Base-by-base conservation (phyloP, 192 early-diverging fungal genomes). In the Chytriomyces confervae region DNA sequence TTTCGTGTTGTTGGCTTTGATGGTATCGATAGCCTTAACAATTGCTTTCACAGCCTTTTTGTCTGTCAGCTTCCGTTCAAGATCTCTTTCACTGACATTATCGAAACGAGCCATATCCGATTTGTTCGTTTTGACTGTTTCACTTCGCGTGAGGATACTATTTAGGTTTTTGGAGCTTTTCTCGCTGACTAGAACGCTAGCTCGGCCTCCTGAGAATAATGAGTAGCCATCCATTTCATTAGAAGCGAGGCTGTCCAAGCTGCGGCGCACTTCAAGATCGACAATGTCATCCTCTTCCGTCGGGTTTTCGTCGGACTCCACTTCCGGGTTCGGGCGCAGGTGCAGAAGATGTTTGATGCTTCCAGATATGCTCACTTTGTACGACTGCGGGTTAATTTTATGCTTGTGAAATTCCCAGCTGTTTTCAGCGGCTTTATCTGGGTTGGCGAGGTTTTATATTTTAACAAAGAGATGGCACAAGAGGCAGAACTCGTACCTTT, bases 1-100 rank as follows among this genome's bases (percentile, higher is more conserved):
- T 66, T 66, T 64, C 9, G 74, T 76, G 24, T 66, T 66, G 29
- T 76, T 76, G 44, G 63, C 74, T 44, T 76, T 76, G n/a, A 76
- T 50, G 7, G 74, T 76, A 50, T 50, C 64, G 5, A 76, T 66
- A 3, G 64, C 74, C 61, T 66, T 61, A 2, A 50, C 8, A 29
- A 53, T 23, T 18, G 64, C 48, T 13, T 20, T 20, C 2, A 27
- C 51, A 50, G 18, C 50, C 49, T 9, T 9, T 13, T 20, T 72
- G 18, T 50, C 48, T 4, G 18, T 43, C 24, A 50, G 27, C 24
- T 27, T 65, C 23, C 62, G 18, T 24, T 66, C 61, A 66, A 65
- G 20, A 20, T 36, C 10, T 18, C 7, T 48, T 76, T 76, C 23
- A 43, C 46, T 45, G 61, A 23, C 18, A 18, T 23, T 20, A 48